Evolutionary conservation across 2,329 filamentous ascomycete species (phyloP).

Genomic region (Piedraia hortae): DNA sequence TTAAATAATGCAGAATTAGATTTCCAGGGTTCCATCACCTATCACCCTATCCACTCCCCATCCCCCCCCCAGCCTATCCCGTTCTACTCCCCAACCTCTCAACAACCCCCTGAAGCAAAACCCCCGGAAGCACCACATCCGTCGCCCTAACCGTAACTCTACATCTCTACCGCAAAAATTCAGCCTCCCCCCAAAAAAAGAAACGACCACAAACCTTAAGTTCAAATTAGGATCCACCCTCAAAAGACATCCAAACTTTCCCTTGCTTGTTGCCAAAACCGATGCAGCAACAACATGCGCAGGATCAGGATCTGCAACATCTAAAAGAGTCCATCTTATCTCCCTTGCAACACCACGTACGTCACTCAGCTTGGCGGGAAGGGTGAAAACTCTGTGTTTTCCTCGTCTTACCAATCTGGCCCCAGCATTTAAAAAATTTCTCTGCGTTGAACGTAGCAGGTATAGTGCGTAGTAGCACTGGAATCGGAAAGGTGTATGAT

Average conservation of each 20-base stretch:
- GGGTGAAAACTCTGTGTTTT: constrained; percentile 68
- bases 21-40: no score
- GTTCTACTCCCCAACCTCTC: no score
- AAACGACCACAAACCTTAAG: constrained; percentile 47
- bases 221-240: constrained; percentile 75
- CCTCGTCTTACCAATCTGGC: constrained; percentile 89
- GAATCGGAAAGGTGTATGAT: constrained; percentile 72
- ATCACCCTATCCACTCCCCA: no score
- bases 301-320: constrained; percentile 66
- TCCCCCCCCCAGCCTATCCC: no score
- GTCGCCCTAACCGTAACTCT: constrained; percentile 83
- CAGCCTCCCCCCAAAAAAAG: no score
- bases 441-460: constrained; percentile 61
- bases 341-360: constrained; percentile 49
- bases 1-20: no score
- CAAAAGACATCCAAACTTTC: constrained; percentile 84
- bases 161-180: constrained; percentile 44
- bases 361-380: no score
- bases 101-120: no score
- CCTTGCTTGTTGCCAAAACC: constrained; percentile 57
- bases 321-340: constrained; percentile 69
- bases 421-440: constrained; percentile 98
- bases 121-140: constrained; percentile 74
- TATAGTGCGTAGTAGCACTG: constrained; percentile 92
- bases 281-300: constrained; percentile 87